Conservation (phyloP, 305 asterid genomes). For the Fraxinus sp. region DNA sequence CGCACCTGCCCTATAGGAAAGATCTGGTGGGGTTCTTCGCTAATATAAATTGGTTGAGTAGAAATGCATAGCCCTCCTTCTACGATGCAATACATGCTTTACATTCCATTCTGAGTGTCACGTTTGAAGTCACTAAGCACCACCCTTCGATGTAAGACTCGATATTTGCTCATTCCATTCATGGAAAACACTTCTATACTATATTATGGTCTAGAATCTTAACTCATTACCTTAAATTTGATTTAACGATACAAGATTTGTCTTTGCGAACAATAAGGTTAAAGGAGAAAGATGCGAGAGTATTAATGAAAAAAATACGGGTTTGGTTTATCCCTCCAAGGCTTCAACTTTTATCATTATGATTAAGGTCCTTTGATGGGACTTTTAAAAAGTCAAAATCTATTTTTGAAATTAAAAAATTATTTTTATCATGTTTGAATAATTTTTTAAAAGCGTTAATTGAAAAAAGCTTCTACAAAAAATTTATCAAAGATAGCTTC, state of each 20-base stretch:
- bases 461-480: too few relatives aligned
- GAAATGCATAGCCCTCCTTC: slow-evolving; percentile 33
- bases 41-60: slow-evolving; percentile 38
- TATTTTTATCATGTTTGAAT: too few relatives aligned
- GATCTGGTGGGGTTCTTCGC: slow-evolving; percentile 19
- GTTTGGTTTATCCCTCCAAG: not conserved
- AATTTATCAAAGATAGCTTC: too few relatives aligned
- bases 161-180: not conserved
- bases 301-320: not conserved
- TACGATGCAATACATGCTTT: not conserved
- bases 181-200: not conserved
- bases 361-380: too few relatives aligned
- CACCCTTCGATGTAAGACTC: not conserved
- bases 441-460: too few relatives aligned
- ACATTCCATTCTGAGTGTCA: not conserved
- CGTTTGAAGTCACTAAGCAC: not conserved
- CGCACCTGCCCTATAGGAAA: slow-evolving; percentile 24
- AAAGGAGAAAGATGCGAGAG: not conserved
- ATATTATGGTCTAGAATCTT: not conserved
- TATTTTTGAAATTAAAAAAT: too few relatives aligned
- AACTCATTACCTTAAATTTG: not conserved
- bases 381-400: too few relatives aligned
- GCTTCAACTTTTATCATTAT: too few relatives aligned
- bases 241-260: not conserved
- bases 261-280: not conserved